phyloP scores from a whole-genome alignment of 495 filamentous ascomycete genomes.

The Pyrenula aspistea region DNA sequence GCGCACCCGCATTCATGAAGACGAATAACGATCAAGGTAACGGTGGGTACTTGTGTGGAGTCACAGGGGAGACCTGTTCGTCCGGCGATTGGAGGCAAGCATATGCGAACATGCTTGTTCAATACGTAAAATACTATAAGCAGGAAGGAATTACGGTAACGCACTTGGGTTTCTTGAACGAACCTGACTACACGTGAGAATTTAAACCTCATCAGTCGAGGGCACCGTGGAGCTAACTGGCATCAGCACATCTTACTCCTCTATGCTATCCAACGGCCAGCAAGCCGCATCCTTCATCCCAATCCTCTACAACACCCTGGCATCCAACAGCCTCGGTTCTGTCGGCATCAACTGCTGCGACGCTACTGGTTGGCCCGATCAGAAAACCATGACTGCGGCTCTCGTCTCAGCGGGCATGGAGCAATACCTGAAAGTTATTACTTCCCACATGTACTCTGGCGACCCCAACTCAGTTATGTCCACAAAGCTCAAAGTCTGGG shows the following conservation, averaged over 20 bases:
- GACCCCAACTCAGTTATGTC: slow-evolving; percentile 22
- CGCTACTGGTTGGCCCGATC: slow-evolving; percentile 33
- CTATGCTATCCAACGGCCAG: slow-evolving; percentile 31
- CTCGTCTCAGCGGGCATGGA: slow-evolving; percentile 28
- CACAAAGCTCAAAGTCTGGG: slow-evolving; percentile 30
- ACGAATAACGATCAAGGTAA: slow-evolving; percentile 28
- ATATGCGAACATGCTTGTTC: slow-evolving; percentile 41
- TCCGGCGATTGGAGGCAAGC: slow-evolving; percentile 42
- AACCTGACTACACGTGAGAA: slow-evolving; percentile 30
- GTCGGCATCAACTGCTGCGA: slow-evolving; percentile 38
- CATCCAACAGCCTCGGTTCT: slow-evolving; percentile 16
- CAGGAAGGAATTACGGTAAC: slow-evolving; percentile 35
- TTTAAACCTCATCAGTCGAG: not conserved
- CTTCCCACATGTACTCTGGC: slow-evolving; percentile 34
- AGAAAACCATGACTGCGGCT: slow-evolving; percentile 23
- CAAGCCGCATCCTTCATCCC: slow-evolving; percentile 38
- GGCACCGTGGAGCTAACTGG: not conserved
- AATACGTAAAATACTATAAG: slow-evolving; percentile 37
- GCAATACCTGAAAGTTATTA: slow-evolving; percentile 26
- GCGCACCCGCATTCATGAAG: slow-evolving; percentile 46
- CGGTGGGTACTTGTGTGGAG: slow-evolving; percentile 38
- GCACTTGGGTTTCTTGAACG: slow-evolving; percentile 43
- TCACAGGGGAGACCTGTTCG: slow-evolving; percentile 27
- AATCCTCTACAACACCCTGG: slow-evolving; percentile 27
- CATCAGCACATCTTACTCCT: slow-evolving; percentile 20